Base-by-base conservation (phyloP, 305 asterid genomes). In the Fraxinus albicans region DNA sequence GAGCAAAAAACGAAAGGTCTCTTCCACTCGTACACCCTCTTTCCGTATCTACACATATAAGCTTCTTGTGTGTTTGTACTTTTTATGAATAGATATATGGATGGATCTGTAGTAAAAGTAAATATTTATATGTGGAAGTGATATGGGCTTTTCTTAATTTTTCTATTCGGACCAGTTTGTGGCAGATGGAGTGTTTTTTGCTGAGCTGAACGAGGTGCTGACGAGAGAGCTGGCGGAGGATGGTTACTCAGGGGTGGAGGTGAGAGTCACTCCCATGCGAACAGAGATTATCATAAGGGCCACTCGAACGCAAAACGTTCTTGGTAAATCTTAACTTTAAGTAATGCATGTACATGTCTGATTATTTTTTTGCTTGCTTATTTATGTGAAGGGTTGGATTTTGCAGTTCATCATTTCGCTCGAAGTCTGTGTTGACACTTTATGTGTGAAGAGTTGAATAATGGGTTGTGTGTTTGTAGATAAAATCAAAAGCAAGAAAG, bases 211-310 rank as follows among this genome's bases (percentile, higher is more conserved):
- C 77, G 90, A 83, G 83, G 21, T 77, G 65, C 83, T 81, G 33
- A 83, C 69, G 69, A 81, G 88, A 73, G 84, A 84, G 77, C 83
- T 84, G 79, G 88, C 81, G 63, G 88, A 85, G 86, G 88, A 83
- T 23, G 90, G 86, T 19, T 87, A 81, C 86, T 83, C 55, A 12
- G 55, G 55, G 55, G 55, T 44, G n/a, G 55, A 44, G 55, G 55
- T 44, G 55, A 44, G 55, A 15, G 55, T 44, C 55, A 44, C 92
- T 0, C 91, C 91, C 7, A 85, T 90, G 92, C 89, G 92, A 6
- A 89, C 92, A 25, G 93, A 91, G 90, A 88, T 90, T 75, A 85
- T 91, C 33, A 90, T 90, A n/a, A 88, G 92, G 86, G 93, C 92
- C 5, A 89, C 92, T 17, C 92, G 93, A 27, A 90, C 92, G 17